Evolutionary conservation across 176 grass and related monocot species (phyloP).

Genomic region (Oryza coarctata): DNA sequence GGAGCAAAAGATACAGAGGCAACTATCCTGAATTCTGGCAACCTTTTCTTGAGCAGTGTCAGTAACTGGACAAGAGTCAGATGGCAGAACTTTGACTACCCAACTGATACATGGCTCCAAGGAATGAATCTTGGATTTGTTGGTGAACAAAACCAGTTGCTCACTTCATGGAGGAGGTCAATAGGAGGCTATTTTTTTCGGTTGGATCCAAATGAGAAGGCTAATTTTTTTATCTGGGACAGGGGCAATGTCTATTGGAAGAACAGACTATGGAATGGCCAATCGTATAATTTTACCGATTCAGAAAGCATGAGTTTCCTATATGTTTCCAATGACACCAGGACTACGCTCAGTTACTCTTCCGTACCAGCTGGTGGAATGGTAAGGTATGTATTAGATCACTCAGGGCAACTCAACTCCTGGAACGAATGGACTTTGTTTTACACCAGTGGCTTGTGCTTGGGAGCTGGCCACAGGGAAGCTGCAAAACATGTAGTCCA

Average conservation of each 20-base stretch:
- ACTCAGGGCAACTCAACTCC: not conserved
- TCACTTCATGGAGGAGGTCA: constrained; percentile 49
- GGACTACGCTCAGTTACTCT: not conserved
- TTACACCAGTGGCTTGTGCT: not conserved
- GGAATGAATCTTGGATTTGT: constrained; percentile 30
- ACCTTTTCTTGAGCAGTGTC: constrained; percentile 43
- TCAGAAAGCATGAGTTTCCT: not conserved
- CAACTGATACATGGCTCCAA: constrained; percentile 54
- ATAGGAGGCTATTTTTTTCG: constrained; percentile 47
- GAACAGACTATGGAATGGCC: not conserved
- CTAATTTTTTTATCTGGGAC: constrained; percentile 19
- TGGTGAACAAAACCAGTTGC: not conserved
- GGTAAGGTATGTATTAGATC: not conserved
- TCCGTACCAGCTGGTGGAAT: not conserved
- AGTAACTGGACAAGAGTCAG: not conserved
- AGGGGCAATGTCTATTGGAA: not conserved
- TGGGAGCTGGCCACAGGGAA: not conserved
- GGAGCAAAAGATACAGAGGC: constrained; percentile 24
- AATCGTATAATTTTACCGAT: not conserved
- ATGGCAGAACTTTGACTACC: constrained; percentile 56
- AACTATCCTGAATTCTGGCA: constrained; percentile 31
- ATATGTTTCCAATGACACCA: not conserved
- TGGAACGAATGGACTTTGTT: constrained; percentile 29
- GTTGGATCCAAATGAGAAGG: not conserved
- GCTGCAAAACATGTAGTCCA: constrained; percentile 7